Conservation (phyloP, 192 early-diverging fungal genomes). For the Neocallimastix lanati region DNA sequence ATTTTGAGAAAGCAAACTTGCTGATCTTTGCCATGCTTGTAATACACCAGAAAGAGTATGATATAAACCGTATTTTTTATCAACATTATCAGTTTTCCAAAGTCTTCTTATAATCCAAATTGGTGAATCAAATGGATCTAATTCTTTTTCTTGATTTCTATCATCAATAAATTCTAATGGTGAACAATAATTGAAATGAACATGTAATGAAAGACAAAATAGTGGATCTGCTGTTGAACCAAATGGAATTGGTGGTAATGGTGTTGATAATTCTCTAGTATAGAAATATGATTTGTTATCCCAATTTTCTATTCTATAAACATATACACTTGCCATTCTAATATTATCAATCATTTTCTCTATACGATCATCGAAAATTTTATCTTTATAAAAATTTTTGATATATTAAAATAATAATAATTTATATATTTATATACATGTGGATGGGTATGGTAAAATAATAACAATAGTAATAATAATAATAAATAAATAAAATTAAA, state of each 20-base stretch:
- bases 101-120: background rate
- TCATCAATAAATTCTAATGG: background rate
- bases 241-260: background rate
- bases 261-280: background rate
- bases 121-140: background rate
- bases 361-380: background rate
- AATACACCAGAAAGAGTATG: background rate
- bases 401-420: too few species aligned
- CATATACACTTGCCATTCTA: background rate
- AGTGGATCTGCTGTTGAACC: background rate
- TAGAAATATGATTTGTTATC: background rate
- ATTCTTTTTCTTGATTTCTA: background rate
- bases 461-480: too few species aligned
- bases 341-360: background rate
- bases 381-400: background rate
- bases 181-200: background rate
- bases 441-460: too few species aligned
- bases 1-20: background rate
- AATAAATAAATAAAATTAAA: too few species aligned
- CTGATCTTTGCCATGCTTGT: background rate
- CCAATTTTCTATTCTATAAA: background rate
- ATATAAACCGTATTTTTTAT: background rate
- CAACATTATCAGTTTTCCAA: background rate
- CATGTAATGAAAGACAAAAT: background rate
- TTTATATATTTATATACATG: too few species aligned